Percentiles rank a stretch among this genome's conserved stretches.
Conservation (phyloP, 2,329 filamentous ascomycete species). For the Geosmithia flava region DNA sequence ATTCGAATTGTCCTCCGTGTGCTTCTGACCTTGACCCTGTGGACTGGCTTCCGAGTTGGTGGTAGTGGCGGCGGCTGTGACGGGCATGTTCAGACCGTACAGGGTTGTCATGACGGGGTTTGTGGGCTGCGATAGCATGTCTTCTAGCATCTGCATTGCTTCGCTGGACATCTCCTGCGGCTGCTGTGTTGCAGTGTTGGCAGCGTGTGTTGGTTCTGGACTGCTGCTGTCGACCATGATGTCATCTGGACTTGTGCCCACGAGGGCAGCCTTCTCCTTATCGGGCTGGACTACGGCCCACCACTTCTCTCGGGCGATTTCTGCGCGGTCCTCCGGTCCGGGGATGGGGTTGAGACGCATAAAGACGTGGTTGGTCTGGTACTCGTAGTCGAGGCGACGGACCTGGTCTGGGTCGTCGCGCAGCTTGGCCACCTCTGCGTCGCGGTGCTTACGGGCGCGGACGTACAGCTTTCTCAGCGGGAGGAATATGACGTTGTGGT, state of each 20-base stretch:
- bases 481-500: slow-evolving; percentile 36
- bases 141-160: slow-evolving; percentile 21
- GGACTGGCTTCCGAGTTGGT: not conserved
- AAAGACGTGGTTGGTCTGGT: slow-evolving; percentile 29
- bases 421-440: slow-evolving; percentile 35
- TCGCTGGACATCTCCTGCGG: slow-evolving; percentile 10
- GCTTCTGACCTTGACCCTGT: not conserved
- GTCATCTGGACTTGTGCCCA: not conserved
- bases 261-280: not conserved
- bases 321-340: slow-evolving; percentile 30
- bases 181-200: not conserved
- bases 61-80: not conserved
- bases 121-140: slow-evolving; percentile 20
- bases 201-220: too few relatives aligned
- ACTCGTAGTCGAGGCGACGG: slow-evolving; percentile 33
- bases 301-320: slow-evolving; percentile 36
- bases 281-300: slow-evolving; percentile 30
- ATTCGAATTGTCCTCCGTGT: slow-evolving; percentile 3
- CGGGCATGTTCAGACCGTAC: slow-evolving; percentile 5
- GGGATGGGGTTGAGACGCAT: slow-evolving; percentile 35
- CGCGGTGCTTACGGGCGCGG: slow-evolving; percentile 38
- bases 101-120: slow-evolving; percentile 22
- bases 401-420: slow-evolving; percentile 34
- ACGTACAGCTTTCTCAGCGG: slow-evolving; percentile 41
- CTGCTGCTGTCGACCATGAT: not conserved